Base-by-base conservation (phyloP, 2,329 filamentous ascomycete genomes). In the Alternaria metachromatica region DNA sequence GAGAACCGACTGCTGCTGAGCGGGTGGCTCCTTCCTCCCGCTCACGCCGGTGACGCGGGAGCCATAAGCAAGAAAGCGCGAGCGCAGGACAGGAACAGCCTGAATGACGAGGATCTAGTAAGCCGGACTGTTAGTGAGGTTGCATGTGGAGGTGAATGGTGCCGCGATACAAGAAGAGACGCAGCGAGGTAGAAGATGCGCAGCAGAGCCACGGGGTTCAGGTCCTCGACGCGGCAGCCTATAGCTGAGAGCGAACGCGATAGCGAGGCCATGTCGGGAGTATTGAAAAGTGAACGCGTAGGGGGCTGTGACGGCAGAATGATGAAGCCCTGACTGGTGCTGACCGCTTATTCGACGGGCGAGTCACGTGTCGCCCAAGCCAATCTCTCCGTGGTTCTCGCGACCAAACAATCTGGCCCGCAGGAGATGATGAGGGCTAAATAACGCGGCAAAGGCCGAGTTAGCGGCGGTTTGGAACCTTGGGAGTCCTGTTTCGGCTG, bases 11-110 rank as follows among this genome's bases (percentile, higher is more conserved):
- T 65, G n/a, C 48, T 57, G 54, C 54, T 64, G 61, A 28, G 44
- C 51, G n/a, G 53, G 49, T 33, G 51, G 30, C 48, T 48, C 20
- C 58, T 57, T 57, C 20, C 48, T 55, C 25, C 20, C 55, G 30
- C 51, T 60, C 13, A 68, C 58, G 21, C 63, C 45, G 3, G 76
- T 71, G 18, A 84, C 80, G 72, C 88, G 85, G 58, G 87, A 84
- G 58, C 88, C 88, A 76, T 90, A 90, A 51, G 83, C 80, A 55
- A 90, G 81, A 75, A 90, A 89, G 56, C 88, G 87, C 61, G 73
- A 70, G 67, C 82, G 83, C 53, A 90, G 79, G 46, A 82, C 75
- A 62, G 86, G 84, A 45, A 86, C 77, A 65, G 82, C 77, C 74
- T 84, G 84, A 64, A 87, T 80, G 53, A 84, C 75, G 57, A 89